A percentile compares a stretch with the other conserved stretches of the same genome.
Conservation (phyloP, 2,329 filamentous ascomycete species). For the Claviceps digitariae region DNA sequence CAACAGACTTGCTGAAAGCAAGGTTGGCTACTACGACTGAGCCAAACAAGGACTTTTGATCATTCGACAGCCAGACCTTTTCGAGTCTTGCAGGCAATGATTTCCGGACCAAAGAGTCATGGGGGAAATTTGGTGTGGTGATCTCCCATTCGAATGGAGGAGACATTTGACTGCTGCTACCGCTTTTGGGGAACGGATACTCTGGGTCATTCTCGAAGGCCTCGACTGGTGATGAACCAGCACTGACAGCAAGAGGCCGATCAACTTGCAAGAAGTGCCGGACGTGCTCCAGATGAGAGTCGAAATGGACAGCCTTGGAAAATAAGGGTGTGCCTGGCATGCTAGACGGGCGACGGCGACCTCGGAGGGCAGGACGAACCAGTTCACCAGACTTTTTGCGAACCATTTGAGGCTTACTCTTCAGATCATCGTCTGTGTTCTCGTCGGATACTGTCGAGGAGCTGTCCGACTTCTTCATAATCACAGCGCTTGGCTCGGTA, state of each 20-base stretch:
- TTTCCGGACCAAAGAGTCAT: constrained; percentile 37
- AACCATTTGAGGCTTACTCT: constrained; percentile 75
- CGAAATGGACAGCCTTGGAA: constrained; percentile 95
- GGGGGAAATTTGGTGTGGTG: constrained; percentile 68
- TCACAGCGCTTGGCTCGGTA: constrained; percentile 38
- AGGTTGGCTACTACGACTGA: constrained; percentile 77
- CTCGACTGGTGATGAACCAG: constrained; percentile 81
- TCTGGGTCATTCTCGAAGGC: constrained; percentile 76
- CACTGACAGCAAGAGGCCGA: constrained; percentile 88
- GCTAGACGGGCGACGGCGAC: constrained; percentile 72
- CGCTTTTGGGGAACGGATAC: constrained; percentile 60
- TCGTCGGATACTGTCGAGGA: constrained; percentile 45
- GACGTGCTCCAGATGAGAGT: constrained; percentile 90
- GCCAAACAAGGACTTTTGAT: constrained; percentile 78
- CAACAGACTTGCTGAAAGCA: constrained; percentile 75
- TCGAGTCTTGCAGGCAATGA: constrained; percentile 65
- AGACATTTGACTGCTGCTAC: constrained; percentile 20
- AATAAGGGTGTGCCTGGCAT: constrained; percentile 97
- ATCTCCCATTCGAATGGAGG: constrained; percentile 77
- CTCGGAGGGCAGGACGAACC: constrained; percentile 77
- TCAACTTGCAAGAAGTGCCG: constrained; percentile 92
- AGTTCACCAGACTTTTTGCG: constrained; percentile 97
- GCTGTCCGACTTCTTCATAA: constrained; percentile 32
- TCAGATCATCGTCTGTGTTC: constrained; percentile 45
- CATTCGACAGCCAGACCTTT: constrained; percentile 70